Conservation (phyloP, 2,329 filamentous ascomycete genomes). For the Zymoseptoria ardabiliae region DNA sequence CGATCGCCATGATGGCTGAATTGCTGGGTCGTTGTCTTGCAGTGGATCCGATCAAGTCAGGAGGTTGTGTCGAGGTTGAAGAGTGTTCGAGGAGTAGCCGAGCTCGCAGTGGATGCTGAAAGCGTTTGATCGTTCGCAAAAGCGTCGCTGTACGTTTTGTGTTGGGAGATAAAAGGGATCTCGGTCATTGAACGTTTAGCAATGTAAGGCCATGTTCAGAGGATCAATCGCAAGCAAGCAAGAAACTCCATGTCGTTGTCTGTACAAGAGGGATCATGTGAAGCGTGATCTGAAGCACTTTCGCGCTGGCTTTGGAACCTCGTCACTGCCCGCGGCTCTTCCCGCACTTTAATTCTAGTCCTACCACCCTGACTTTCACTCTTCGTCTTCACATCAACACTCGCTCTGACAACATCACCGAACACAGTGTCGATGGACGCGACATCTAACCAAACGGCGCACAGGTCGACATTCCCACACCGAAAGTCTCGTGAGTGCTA, state of each 20-base stretch:
- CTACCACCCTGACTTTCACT: neutral
- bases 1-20: slow-evolving; percentile 13
- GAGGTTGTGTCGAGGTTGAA: neutral
- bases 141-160: neutral
- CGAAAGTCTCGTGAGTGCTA: no score
- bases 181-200: neutral
- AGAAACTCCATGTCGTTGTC: neutral
- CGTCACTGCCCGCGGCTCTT: neutral
- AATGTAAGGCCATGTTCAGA: neutral
- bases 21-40: neutral
- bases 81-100: neutral
- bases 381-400: neutral
- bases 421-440: neutral
- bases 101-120: neutral
- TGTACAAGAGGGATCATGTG: neutral
- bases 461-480: no score
- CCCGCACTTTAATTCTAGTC: neutral
- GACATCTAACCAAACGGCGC: neutral
- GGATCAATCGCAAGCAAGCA: neutral
- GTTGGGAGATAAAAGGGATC: neutral
- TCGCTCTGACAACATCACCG: neutral
- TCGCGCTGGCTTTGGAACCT: neutral
- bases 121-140: neutral
- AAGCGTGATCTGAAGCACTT: neutral
- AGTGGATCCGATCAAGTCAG: neutral